Evolutionary conservation across 768 basidiomycete species (phyloP).

Genomic region (Mycena amicta): DNA sequence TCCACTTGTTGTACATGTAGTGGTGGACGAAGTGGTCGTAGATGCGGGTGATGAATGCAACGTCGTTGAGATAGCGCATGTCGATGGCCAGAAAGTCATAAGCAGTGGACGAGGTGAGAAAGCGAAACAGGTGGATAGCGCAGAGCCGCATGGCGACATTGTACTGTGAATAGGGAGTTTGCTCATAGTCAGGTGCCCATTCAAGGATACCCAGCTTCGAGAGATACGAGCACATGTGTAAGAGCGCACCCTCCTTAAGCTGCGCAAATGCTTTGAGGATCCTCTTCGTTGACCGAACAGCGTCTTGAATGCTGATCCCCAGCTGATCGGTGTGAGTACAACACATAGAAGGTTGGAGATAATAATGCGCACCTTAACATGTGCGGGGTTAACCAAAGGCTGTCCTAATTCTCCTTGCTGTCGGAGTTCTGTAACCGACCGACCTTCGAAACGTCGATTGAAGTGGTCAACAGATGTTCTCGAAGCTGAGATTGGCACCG

Average conservation of each 20-base stretch:
- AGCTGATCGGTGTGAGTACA: not conserved
- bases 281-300: no score
- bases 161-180: slow-evolving; percentile 13
- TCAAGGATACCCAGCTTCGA: slow-evolving; percentile 4
- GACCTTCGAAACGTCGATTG: slow-evolving; percentile 4
- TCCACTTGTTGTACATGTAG: slow-evolving; percentile 6
- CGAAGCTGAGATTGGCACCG: not conserved
- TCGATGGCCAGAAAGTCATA: slow-evolving; percentile 14
- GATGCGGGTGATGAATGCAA: not conserved
- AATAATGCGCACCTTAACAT: slow-evolving; percentile 12
- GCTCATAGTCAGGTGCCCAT: slow-evolving; percentile 10
- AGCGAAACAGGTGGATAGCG: slow-evolving; percentile 16
- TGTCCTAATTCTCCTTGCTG: not conserved
- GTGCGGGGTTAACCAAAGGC: not conserved
- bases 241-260: slow-evolving; percentile 5
- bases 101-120: not conserved
- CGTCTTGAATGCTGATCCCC: no score
- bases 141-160: slow-evolving; percentile 8
- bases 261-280: slow-evolving; percentile 1
- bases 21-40: slow-evolving; percentile 16
- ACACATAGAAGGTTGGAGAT: not conserved
- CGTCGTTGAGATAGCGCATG: slow-evolving; percentile 1
- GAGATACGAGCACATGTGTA: slow-evolving; percentile 5
- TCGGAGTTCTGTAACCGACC: slow-evolving; percentile 2
- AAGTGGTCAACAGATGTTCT: not conserved